Conservation (phyloP, 1,139 yeast genomes). For the Hansenula sp. region DNA sequence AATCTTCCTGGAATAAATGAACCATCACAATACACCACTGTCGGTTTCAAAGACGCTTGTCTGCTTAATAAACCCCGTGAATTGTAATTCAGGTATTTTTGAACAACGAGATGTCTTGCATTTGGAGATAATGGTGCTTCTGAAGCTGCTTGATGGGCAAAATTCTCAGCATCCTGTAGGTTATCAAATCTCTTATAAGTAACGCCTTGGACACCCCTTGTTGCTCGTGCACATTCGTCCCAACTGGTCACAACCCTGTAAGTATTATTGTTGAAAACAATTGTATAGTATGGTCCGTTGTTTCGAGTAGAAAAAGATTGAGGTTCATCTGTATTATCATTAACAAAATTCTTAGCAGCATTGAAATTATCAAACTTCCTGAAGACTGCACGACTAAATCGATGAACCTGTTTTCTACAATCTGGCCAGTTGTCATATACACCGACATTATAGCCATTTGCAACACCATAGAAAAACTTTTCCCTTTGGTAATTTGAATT, state of each 20-base stretch:
- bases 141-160: constrained; percentile 19
- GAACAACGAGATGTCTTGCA: background rate
- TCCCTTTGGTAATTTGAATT: constrained; percentile 14
- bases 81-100: background rate
- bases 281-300: constrained; percentile 23
- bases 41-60: constrained; percentile 5
- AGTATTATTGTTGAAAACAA: constrained; percentile 35
- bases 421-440: background rate
- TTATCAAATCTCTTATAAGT: constrained; percentile 42
- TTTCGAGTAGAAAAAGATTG: too few species aligned
- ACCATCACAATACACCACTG: constrained; percentile 62
- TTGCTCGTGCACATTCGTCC: constrained; percentile 41
- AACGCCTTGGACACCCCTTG: constrained; percentile 41
- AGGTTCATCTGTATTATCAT: too few species aligned
- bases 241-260: constrained; percentile 38
- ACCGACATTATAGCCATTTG: background rate
- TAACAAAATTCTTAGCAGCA: background rate
- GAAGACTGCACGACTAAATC: background rate
- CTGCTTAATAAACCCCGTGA: background rate
- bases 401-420: background rate
- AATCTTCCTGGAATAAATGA: constrained; percentile 46
- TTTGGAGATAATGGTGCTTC: background rate
- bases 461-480: background rate
- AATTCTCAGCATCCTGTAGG: constrained; percentile 32
- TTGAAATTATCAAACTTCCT: background rate